These are phyloP conservation scores for Hypsizygus ulmarius DNA, from an alignment of 1,284 basidiomycete genomes.

Conservation along the genomic window DNA sequence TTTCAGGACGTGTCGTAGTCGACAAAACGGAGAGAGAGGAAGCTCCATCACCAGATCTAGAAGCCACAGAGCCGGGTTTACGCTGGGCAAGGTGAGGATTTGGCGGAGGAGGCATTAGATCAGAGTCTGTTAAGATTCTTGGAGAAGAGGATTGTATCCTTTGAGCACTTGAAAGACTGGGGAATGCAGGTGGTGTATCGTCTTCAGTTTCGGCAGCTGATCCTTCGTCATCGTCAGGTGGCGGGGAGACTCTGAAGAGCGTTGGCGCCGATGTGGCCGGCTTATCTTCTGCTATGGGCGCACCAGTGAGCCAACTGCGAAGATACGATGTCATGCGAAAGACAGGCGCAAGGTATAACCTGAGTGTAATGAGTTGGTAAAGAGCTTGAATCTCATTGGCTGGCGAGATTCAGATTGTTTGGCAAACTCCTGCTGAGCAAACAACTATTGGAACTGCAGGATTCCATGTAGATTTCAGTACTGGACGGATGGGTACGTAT, in stretches of 20 bases:
- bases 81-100: conserved; percentile 46
- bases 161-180: conserved; percentile 78
- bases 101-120: conserved; percentile 73
- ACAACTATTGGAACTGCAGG: too few species aligned
- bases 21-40: conserved; percentile 54
- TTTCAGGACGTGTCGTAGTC: conserved; percentile 54
- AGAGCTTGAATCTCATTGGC: too few species aligned
- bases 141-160: conserved; percentile 47
- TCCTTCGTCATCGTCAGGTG: conserved; percentile 45
- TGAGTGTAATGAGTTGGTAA: too few species aligned
- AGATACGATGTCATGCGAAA: conserved; percentile 46
- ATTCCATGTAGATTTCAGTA: too few species aligned
- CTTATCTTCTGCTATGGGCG: conserved; percentile 24
- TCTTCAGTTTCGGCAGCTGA: conserved; percentile 57
- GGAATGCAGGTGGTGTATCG: conserved; percentile 81
- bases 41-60: conserved; percentile 15
- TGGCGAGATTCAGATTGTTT: too few species aligned
- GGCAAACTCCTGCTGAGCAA: too few species aligned
- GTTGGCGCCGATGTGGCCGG: conserved; percentile 26
- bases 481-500: too few species aligned
- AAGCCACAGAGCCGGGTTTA: conserved; percentile 34
- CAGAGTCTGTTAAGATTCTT: conserved; percentile 49
- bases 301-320: conserved; percentile 44
- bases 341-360: too few species aligned
- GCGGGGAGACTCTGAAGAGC: conserved; percentile 37